These are phyloP conservation scores for Peziza echinospora DNA, from an alignment of 495 filamentous ascomycete species.

Conservation along the genomic window DNA sequence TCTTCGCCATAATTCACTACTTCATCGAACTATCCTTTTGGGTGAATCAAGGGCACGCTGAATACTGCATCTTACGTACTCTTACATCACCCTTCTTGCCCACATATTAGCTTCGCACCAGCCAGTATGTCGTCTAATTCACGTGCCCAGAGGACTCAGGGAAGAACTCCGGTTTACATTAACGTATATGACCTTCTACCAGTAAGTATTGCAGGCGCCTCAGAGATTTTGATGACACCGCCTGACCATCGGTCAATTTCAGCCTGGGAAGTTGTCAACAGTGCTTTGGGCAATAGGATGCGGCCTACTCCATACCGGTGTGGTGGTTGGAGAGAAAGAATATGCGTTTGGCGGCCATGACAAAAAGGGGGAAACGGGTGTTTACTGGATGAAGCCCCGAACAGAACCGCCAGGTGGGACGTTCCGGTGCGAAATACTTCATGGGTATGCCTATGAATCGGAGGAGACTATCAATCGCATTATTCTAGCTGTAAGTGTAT, in stretches of 20 bases:
- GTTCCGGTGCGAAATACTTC: slow-evolving; percentile 44
- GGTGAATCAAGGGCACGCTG: too few relatives aligned
- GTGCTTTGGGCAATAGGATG: slow-evolving; percentile 50
- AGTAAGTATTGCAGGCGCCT: slow-evolving; percentile 22
- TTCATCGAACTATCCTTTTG: too few relatives aligned
- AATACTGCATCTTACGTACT: too few relatives aligned
- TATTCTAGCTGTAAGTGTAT: slow-evolving; percentile 27
- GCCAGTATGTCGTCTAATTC: too few relatives aligned
- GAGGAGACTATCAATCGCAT: slow-evolving; percentile 43
- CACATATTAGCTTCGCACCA: too few relatives aligned
- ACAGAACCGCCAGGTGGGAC: slow-evolving; percentile 50
- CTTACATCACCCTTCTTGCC: too few relatives aligned
- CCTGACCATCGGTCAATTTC: slow-evolving; percentile 1
- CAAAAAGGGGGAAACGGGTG: slow-evolving; percentile 40
- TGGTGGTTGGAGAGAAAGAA: slow-evolving; percentile 53
- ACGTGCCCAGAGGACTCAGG: too few relatives aligned
- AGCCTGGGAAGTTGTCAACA: slow-evolving; percentile 46
- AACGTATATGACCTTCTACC: slow-evolving; percentile 62
- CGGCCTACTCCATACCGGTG: slow-evolving; percentile 54
- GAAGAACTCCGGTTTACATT: slow-evolving; percentile 52
- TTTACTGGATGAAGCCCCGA: slow-evolving; percentile 53
- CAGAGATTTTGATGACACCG: too few relatives aligned
- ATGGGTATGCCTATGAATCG: slow-evolving; percentile 45
- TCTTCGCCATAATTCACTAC: too few relatives aligned
- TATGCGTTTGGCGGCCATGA: slow-evolving; percentile 72